Base-by-base conservation (phyloP, 805 yeast genomes). In the Wickerhamiella lipophila region DNA sequence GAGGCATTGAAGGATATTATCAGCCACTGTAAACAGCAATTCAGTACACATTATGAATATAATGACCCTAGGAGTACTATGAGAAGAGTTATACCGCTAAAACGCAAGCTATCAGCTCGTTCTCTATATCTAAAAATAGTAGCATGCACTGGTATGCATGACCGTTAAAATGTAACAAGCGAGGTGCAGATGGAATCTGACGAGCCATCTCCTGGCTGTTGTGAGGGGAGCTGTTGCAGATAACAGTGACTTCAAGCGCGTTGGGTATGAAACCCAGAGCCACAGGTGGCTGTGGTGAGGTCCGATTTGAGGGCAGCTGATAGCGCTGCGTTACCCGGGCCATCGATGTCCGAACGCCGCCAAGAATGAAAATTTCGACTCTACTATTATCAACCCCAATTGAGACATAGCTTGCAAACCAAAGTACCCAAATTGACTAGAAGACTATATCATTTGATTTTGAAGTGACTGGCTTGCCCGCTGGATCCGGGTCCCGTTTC, bases 151-250 rank as follows among this genome's bases (percentile, higher is more conserved):
- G 19, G 4, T 35, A 21, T 43, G 47, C 38, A 32, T 32, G 38
- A 32, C 38, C 38, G 38, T 32, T 32, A 19, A 32, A 32, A 15
- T 15, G 19, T 16, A 15, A 18, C 19, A 32, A 32, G 38, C 38
- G 38, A 32, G 38, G 38, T 32, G 38, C 38, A 32, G 4, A 32
- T 32, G 38, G 38, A 32, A 32, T 32, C 15, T 32, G 38, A 18
- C 38, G 38, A 32, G 38, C 38, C 38, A 13, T 32, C n/a, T 13
- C 15, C 11, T 15, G 19, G 19, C 11, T 4, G 15, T 30, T 30
- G 19, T 32, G 38, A 32, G 6, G n/a, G 19, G 19, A 15, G 19
- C 6, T 15, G 19, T 5, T 30, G 35, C 35, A 30, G 35, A n/a
- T n/a, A n/a, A n/a, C n/a, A n/a, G n/a, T n/a, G n/a, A n/a, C n/a